Conservation (phyloP, 352 stramenopile species). For the Pythium myriotylum region DNA sequence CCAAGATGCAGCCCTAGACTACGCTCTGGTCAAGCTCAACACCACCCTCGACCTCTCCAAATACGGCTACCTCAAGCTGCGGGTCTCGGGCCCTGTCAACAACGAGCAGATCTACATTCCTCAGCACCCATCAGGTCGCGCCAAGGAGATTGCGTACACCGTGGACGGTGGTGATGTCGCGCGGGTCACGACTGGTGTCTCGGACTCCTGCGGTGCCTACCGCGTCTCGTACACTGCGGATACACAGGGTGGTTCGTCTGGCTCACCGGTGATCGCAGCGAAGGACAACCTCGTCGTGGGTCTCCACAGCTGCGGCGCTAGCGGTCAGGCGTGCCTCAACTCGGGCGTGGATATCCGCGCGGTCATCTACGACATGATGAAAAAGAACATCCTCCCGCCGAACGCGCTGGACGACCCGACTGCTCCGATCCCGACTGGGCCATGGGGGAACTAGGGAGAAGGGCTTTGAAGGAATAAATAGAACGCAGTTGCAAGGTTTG, state of each 20-base stretch:
- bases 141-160: constrained; percentile 37
- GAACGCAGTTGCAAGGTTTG: too few species aligned
- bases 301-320: constrained; percentile 49
- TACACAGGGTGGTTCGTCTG: constrained; percentile 42
- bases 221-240: constrained; percentile 45
- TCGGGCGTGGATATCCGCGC: constrained; percentile 34
- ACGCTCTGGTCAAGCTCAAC: constrained; percentile 45
- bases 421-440: constrained; percentile 21
- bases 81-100: constrained; percentile 24
- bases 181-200: constrained; percentile 24
- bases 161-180: constrained; percentile 33
- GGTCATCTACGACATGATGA: constrained; percentile 34
- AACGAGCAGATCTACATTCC: constrained; percentile 30
- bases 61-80: constrained; percentile 40
- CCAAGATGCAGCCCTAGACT: constrained; percentile 33
- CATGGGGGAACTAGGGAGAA: constrained; percentile 19
- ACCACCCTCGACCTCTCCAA: constrained; percentile 26
- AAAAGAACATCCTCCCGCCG: constrained; percentile 28
- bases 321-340: constrained; percentile 29
- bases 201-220: constrained; percentile 33
- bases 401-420: constrained; percentile 30
- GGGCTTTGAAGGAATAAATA: too few species aligned
- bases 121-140: constrained; percentile 11
- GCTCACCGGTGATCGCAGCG: constrained; percentile 42
- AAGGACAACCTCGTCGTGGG: constrained; percentile 46